Base-by-base conservation (phyloP, 2,329 filamentous ascomycete species). In the Berkeleyomyces rouxiae region DNA sequence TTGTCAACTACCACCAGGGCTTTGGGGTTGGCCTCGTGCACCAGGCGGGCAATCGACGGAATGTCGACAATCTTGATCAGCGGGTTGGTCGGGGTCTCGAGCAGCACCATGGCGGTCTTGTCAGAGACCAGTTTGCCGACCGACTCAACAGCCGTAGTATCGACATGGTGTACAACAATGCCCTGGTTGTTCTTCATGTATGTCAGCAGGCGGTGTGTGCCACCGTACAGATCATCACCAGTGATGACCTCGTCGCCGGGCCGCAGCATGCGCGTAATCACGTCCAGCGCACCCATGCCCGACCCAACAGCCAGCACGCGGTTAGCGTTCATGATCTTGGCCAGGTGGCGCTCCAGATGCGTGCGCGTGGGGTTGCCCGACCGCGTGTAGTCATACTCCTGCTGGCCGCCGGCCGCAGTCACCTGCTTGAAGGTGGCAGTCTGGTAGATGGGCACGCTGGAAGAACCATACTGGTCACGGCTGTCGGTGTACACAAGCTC, bases 61-160 rank as follows among this genome's bases (percentile, higher is more conserved):
- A 99, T 87, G 72, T 99, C 93, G 69, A 95, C 90, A 68, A 99
- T 91, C 77, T 99, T 99, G 79, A 99, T 97, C 58, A 99, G 77
- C 4, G 93, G 95, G 75, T 99, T 99, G 37, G 93, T 99, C 1
- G 95, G 93, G 0, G 91, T 96, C 74, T 99, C 93, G 33, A 99
- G 82, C 44, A 99, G 79, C 0, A 99, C 90, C 89, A 99, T 95
- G 68, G 90, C 83, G 0, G 93, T 99, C 77, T 93, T 96, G 60
- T 80, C 76, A 59, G 79, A 86, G 59, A 97, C 74, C 4, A 86
- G 83, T 11, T 79, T 76, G 67, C 78, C 77, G 47, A 97, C 88
- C 49, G 79, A 80, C 44, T 87, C 84, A 16, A 87, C 79, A 55
- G 83, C 78, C 44, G 93, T 99, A 7, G 93, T 96, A 75, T 99